A percentile compares a stretch with the other conserved stretches of the same genome.
These are phyloP conservation scores for Trametes versicolor DNA, from an alignment of 1,284 basidiomycete species.

Conservation along the genomic window DNA sequence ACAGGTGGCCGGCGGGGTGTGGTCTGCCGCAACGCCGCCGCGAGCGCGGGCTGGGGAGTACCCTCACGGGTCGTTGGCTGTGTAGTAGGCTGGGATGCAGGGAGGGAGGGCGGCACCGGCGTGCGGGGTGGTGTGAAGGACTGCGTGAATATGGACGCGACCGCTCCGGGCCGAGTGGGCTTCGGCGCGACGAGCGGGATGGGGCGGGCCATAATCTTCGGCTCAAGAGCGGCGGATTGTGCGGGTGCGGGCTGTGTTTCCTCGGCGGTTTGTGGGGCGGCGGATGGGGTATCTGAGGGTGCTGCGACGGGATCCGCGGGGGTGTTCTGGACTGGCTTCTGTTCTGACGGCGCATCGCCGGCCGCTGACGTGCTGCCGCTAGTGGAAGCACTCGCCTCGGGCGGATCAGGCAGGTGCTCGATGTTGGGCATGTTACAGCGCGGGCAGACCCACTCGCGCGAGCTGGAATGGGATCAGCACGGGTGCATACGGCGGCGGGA, in stretches of 20 bases:
- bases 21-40: constrained; percentile 35
- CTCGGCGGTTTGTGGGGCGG: not conserved
- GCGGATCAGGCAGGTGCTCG: constrained; percentile 77
- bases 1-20: constrained; percentile 59
- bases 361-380: constrained; percentile 10
- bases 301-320: constrained; percentile 10
- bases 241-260: not conserved
- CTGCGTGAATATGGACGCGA: constrained; percentile 36
- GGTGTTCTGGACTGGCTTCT: constrained; percentile 11
- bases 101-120: constrained; percentile 8
- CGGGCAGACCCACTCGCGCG: constrained; percentile 84
- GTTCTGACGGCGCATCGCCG: constrained; percentile 17
- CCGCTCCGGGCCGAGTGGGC: constrained; percentile 41
- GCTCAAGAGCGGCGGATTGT: constrained; percentile 18
- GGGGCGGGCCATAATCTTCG: constrained; percentile 24
- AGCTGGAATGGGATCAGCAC: constrained; percentile 56
- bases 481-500: constrained; percentile 8
- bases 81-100: not conserved
- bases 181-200: constrained; percentile 42
- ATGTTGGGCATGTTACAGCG: constrained; percentile 76
- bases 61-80: constrained; percentile 25
- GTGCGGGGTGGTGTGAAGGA: constrained; percentile 32
- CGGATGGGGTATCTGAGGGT: constrained; percentile 16
- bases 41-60: constrained; percentile 32
- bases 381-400: constrained; percentile 27